Base-by-base conservation (phyloP, 1,139 yeast genomes). In the Diutina mesorugosa region DNA sequence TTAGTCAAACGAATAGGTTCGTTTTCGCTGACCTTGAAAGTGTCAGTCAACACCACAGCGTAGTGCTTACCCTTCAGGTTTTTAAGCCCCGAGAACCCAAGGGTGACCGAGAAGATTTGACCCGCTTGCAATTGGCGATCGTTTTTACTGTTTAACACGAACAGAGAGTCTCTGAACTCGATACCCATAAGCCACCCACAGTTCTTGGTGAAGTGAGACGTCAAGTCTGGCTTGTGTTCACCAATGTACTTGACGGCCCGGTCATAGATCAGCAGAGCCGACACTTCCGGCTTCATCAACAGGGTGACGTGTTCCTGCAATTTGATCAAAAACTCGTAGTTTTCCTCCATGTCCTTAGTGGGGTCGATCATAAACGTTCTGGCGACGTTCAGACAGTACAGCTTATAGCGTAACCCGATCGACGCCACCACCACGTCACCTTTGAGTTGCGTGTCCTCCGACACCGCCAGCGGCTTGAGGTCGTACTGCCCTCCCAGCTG, bases 361-460 rank as follows among this genome's bases (percentile, higher is more conserved):
- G 98, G 98, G 67, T 90, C 96, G 66, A 93, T 89, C 66, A 93
- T 75, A 65, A 88, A 93, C 0, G 97, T 88, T 69, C 99, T 80
- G 12, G 87, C 93, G 56, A 91, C 75, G 64, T 89, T 90, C 4
- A 97, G 85, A 69, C 97, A 90, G 70, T 93, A 93, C 51, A 89
- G 84, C 67, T 85, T 88, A 72, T 90, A 93, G 64, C 97, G 80
- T 61, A 91, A 77, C 56, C 97, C 97, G 61, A 95, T 72, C 3
- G 95, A 85, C 10, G 96, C 81, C 63, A 90, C 72, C 56, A 93
- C 90, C 47, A 89, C 90, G 50, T 87, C 87, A 12, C 87, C 87
- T 51, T 79, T 79, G 59, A 91, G 77, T 61, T 77, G 79, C 56
- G 82, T 81, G 59, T 83, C 80, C 57, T 81, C 80, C 0, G 96